These are phyloP conservation scores for Thuidium tamariscinum DNA, from an alignment of 225 moss, liverwort and hornwort genomes.

Conservation along the genomic window DNA sequence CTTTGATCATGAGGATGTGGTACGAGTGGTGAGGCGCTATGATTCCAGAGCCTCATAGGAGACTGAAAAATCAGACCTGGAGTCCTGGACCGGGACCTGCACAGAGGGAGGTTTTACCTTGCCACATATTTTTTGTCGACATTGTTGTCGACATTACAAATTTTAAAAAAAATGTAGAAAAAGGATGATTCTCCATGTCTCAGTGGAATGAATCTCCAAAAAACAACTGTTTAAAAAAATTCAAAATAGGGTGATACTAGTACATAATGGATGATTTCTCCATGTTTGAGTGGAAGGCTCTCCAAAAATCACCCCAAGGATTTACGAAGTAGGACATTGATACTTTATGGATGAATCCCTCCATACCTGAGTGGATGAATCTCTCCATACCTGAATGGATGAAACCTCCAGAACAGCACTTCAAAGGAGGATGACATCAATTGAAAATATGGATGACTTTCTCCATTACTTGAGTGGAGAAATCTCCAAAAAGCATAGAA, in stretches of 20 bases:
- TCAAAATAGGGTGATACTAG: too few relatives aligned
- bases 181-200: not conserved
- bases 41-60: not conserved
- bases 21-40: slow-evolving; percentile 3
- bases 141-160: too few relatives aligned
- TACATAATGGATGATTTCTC: not conserved
- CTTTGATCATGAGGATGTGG: slow-evolving; percentile 4
- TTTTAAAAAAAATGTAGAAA: not conserved
- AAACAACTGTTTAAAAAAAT: not conserved
- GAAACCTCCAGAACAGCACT: too few relatives aligned
- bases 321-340: not conserved
- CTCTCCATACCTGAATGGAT: not conserved
- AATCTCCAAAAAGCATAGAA: not conserved
- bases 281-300: not conserved
- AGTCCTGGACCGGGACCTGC: not conserved
- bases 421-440: not conserved
- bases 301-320: not conserved
- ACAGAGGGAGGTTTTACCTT: not conserved
- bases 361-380: not conserved
- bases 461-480: not conserved
- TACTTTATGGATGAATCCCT: not conserved
- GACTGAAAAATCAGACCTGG: too few relatives aligned
- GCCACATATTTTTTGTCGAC: not conserved
- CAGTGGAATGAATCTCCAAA: not conserved
- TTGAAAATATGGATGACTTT: not conserved